Evolutionary conservation across 495 filamentous ascomycete species (phyloP), one percentile per base, ranked within the genome.

Genomic region (Penicillium verhagenii): DNA sequence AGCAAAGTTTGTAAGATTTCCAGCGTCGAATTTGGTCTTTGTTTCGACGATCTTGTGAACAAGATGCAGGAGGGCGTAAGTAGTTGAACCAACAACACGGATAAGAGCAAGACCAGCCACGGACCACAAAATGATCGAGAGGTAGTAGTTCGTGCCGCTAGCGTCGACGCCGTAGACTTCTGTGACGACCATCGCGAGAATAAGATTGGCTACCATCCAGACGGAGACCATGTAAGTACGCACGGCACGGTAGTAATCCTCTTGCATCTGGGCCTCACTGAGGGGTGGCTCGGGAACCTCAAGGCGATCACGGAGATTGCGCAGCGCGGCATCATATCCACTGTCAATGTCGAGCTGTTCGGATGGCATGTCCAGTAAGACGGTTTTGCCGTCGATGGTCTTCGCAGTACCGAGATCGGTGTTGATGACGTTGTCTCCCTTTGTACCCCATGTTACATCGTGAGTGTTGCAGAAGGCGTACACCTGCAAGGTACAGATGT

Each of bases 381-480:
- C 75, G 11, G 87, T 91, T 57, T 88, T 82, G 37, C 78, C 81
- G 55, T 87, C 87, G 38, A 83, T 80, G 25, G 82, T 82, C 8
- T 86, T 78, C 7, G 94, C 94, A 14, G 88, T 82, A 51, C 95
- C 95, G 2, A 99, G 84, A 68, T 99, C 95, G 38, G 86, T 95
- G 66, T 88, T 85, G 61, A 93, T 85, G 18, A 92, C 84, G 71
- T 99, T 99, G 76, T 99, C 95, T 52, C 95, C 95, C 70, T 99
- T 99, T 21, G 95, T 99, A 42, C 94, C 94, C 94, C 94, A 98
- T 4, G 92, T 96, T 11, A 98, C 91, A 74, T 98, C 94, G 80
- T 98, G 94, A 35, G 94, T 96, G 79, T 99, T 99, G 80, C 94
- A 99, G 71, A 99, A 97, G 31, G 94, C 94, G 77, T 99, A 99